phyloP scores from a whole-genome alignment of 2,329 filamentous ascomycete genomes.

The Fusarium sp. region DNA sequence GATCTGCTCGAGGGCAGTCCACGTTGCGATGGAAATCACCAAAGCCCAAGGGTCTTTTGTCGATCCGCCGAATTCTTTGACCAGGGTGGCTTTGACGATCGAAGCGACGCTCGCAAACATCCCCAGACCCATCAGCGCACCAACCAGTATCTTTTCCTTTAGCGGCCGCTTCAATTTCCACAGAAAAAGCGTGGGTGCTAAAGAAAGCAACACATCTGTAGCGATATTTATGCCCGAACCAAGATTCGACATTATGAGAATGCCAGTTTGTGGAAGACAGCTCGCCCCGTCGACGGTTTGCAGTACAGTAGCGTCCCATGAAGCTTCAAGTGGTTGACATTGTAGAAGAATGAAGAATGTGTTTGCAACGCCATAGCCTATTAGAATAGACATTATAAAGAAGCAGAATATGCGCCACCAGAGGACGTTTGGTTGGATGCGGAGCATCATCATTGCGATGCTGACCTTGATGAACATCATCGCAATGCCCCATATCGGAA shows the following conservation, averaged over 20 bases:
- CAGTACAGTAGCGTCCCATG: not conserved
- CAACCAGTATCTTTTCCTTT: slow-evolving; percentile 19
- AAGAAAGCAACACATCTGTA: slow-evolving; percentile 11
- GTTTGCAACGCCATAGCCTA: slow-evolving; percentile 8
- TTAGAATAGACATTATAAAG: slow-evolving; percentile 5
- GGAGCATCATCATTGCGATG: slow-evolving; percentile 28
- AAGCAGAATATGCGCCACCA: slow-evolving; percentile 18
- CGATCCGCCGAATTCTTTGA: slow-evolving; percentile 17
- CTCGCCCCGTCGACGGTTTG: slow-evolving; percentile 7
- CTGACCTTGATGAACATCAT: slow-evolving; percentile 29
- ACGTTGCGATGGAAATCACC: slow-evolving; percentile 22
- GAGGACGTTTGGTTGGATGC: slow-evolving; percentile 8
- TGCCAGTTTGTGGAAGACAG: slow-evolving; percentile 12
- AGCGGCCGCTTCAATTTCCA: slow-evolving; percentile 11
- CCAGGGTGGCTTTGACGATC: slow-evolving; percentile 16
- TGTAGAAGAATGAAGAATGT: slow-evolving; percentile 19
- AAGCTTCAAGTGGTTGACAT: slow-evolving; percentile 12
- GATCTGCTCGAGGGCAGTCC: slow-evolving; percentile 24
- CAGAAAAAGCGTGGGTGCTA: slow-evolving; percentile 7
- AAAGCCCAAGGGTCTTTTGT: slow-evolving; percentile 19
- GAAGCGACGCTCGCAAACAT: slow-evolving; percentile 16
- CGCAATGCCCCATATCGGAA: slow-evolving; percentile 14
- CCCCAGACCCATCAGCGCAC: slow-evolving; percentile 10
- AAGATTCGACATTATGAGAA: slow-evolving; percentile 12
- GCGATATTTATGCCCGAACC: slow-evolving; percentile 5